Evolutionary conservation across 2,329 filamentous ascomycete genomes (phyloP).

Genomic region (Cladosporium sp.): DNA sequence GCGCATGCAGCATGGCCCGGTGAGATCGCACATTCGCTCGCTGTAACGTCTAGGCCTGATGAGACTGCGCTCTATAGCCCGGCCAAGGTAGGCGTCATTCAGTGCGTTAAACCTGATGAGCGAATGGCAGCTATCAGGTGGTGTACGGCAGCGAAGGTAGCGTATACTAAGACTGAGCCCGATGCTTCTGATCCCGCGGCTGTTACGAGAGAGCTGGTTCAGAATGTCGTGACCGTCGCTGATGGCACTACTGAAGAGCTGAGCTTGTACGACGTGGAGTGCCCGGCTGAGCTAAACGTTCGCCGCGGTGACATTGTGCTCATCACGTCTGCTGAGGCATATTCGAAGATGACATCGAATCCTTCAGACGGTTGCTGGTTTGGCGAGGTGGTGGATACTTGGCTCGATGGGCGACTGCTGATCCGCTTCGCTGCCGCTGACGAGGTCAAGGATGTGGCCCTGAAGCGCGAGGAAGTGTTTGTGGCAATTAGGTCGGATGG

Average conservation of each 20-base stretch:
- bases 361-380: conserved; percentile 39
- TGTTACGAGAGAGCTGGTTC: conserved; percentile 3
- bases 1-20: conserved; percentile 56
- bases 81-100: conserved; percentile 52
- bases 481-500: conserved; percentile 42
- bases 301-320: conserved; percentile 52
- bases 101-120: conserved; percentile 52
- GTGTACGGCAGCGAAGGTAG: conserved; percentile 50
- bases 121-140: conserved; percentile 54
- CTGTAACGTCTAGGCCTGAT: conserved; percentile 17
- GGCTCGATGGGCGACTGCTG: conserved; percentile 48
- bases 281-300: conserved; percentile 46
- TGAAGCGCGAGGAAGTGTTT: conserved; percentile 46
- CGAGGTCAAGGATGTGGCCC: conserved; percentile 46
- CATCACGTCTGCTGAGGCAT: conserved; percentile 25
- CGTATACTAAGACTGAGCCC: conserved; percentile 51
- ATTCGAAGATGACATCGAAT: conserved; percentile 23
- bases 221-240: conserved; percentile 16
- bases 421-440: conserved; percentile 51
- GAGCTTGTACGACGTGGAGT: conserved; percentile 56
- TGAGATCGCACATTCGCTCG: conserved; percentile 39
- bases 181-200: conserved; percentile 35
- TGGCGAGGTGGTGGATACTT: conserved; percentile 53
- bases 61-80: conserved; percentile 28
- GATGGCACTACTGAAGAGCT: conserved; percentile 43